phyloP scores from a whole-genome alignment of 169 alveolate genomes.

The Plasmodium fragile region DNA sequence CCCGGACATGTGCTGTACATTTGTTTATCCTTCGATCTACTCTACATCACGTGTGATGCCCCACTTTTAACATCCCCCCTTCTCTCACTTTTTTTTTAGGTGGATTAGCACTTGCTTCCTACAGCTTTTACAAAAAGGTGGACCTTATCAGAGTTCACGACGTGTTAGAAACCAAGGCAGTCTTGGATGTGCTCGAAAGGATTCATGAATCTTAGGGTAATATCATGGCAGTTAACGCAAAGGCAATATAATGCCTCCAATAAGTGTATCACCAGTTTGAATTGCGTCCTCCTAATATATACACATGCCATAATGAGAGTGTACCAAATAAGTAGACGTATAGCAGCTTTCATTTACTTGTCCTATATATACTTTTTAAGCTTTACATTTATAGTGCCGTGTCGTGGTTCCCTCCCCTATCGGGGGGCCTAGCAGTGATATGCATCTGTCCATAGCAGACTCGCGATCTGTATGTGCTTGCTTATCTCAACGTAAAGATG shows the following conservation, averaged over 20 bases:
- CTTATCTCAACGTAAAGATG: not conserved
- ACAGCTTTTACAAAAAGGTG: constrained; percentile 47
- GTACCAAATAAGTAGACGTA: not conserved
- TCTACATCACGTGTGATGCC: not conserved
- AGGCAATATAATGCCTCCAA: not conserved
- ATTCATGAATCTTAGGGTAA: constrained; percentile 12
- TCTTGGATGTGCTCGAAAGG: constrained; percentile 40
- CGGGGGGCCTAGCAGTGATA: not conserved
- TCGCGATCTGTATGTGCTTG: not conserved
- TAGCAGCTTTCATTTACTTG: not conserved
- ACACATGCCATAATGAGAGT: not conserved
- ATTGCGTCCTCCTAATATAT: not conserved
- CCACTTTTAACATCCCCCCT: not conserved
- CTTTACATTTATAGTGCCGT: not conserved
- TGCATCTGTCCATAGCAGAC: not conserved
- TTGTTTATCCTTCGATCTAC: not conserved
- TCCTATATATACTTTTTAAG: not conserved
- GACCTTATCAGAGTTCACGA: constrained; percentile 71
- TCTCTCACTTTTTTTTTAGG: constrained; percentile 3
- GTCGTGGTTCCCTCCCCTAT: not conserved
- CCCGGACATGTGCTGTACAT: not conserved
- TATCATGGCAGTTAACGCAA: not conserved
- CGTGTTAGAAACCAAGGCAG: constrained; percentile 55
- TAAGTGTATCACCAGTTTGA: not conserved
- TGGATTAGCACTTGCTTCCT: constrained; percentile 65